Evolutionary conservation across 352 stramenopile genomes (phyloP).

Genomic region (Pythium myriotylum): DNA sequence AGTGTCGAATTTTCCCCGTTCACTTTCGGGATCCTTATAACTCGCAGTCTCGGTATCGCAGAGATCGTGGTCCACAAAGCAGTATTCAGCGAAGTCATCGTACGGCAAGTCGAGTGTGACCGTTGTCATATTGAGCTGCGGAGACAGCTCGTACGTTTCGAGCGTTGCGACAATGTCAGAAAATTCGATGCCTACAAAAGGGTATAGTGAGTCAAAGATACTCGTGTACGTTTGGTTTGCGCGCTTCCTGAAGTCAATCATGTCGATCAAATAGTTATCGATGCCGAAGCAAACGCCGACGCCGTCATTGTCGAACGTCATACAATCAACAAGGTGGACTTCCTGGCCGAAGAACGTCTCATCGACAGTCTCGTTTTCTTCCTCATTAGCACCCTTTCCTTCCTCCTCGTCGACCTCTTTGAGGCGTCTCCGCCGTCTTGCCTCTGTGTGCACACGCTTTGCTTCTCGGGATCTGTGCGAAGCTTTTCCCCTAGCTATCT

Average conservation of each 20-base stretch:
- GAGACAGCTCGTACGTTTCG: constrained; percentile 5
- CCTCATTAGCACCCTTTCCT: too few relatives aligned
- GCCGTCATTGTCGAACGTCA: constrained; percentile 6
- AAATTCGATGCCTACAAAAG: not conserved
- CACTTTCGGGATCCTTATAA: not conserved
- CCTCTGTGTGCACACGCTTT: too few relatives aligned
- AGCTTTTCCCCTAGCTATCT: too few relatives aligned
- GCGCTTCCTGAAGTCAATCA: not conserved
- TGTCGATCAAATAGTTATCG: constrained; percentile 6
- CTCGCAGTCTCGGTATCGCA: not conserved
- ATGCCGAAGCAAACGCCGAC: constrained; percentile 1
- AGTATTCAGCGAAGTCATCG: not conserved
- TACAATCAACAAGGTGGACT: not conserved
- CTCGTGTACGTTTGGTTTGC: not conserved
- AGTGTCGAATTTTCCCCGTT: not conserved
- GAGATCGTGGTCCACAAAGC: not conserved
- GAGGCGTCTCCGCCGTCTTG: too few relatives aligned
- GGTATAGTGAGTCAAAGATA: constrained; percentile 6
- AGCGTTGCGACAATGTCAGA: not conserved
- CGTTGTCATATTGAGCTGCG: constrained; percentile 12
- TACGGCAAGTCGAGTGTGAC: constrained; percentile 13
- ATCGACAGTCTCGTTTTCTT: too few relatives aligned
- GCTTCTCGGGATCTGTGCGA: too few relatives aligned
- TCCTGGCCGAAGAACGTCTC: too few relatives aligned
- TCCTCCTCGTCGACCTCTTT: too few relatives aligned